phyloP scores from a whole-genome alignment of 169 alveolate genomes.

The Eimeria tenella region DNA sequence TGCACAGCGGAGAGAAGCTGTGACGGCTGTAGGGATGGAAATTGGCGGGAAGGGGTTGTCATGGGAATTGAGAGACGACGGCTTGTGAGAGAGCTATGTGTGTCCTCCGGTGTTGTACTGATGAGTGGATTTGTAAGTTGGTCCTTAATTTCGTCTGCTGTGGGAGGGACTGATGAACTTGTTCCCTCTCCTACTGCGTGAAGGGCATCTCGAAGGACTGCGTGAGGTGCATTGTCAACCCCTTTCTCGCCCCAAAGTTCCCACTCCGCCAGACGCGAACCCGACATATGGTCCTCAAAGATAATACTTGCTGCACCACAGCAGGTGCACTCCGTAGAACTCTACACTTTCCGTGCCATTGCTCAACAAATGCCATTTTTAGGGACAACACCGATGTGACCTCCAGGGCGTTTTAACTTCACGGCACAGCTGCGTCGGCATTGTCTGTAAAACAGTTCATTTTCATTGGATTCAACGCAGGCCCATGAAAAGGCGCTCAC shows the following conservation, averaged over 20 bases:
- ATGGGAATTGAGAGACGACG: not conserved
- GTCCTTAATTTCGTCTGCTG: not conserved
- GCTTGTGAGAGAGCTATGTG: not conserved
- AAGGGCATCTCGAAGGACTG: not conserved
- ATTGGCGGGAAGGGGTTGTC: not conserved
- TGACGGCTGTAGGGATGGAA: not conserved
- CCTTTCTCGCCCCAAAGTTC: conserved; percentile 20
- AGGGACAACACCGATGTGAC: not conserved
- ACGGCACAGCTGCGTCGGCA: no score
- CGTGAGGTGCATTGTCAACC: not conserved
- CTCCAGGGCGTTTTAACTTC: no score
- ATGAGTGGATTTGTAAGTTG: not conserved
- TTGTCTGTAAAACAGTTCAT: no score
- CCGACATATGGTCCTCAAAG: conserved; percentile 1
- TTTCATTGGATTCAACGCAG: no score
- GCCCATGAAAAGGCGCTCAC: not conserved
- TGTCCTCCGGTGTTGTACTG: not conserved
- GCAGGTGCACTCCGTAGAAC: not conserved
- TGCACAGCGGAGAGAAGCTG: no score
- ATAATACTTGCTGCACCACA: conserved; percentile 15
- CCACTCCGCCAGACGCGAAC: conserved; percentile 11
- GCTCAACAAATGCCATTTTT: not conserved
- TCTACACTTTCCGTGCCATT: not conserved
- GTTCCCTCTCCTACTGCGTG: not conserved
- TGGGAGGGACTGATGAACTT: not conserved